These are phyloP conservation scores for Pichia eremophila DNA, from an alignment of 805 yeast species.

Conservation along the genomic window DNA sequence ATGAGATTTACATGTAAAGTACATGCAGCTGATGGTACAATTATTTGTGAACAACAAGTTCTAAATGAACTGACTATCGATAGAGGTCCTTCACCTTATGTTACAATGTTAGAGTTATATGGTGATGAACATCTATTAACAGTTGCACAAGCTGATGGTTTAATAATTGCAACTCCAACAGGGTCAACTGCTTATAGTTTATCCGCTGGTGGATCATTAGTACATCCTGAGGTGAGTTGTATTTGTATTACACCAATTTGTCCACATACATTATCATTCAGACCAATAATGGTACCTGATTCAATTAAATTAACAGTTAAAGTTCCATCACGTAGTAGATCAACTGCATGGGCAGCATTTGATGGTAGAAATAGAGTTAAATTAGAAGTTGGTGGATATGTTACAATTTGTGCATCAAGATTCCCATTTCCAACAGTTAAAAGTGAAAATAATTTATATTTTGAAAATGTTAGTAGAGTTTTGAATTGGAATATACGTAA, in stretches of 20 bases:
- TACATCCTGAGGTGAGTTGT: conserved; percentile 90
- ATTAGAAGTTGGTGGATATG: conserved; percentile 72
- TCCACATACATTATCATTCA: conserved; percentile 87
- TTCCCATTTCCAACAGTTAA: conserved; percentile 92
- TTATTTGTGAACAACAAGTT: conserved; percentile 62
- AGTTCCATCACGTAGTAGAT: conserved; percentile 68
- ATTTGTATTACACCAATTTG: conserved; percentile 92
- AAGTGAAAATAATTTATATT: conserved; percentile 61
- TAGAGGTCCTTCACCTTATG: conserved; percentile 89
- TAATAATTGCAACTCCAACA: conserved; percentile 88
- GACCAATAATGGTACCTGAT: conserved; percentile 89
- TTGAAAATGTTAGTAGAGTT: conserved; percentile 78
- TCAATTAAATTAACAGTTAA: conserved; percentile 78
- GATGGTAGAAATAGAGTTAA: conserved; percentile 90
- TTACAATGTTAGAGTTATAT: conserved; percentile 79
- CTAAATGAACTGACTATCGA: conserved; percentile 86
- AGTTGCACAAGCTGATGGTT: conserved; percentile 89
- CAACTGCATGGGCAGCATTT: conserved; percentile 95
- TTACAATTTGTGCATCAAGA: conserved; percentile 75
- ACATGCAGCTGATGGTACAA: conserved; percentile 41
- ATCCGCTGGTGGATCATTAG: conserved; percentile 91
- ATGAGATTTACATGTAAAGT: conserved; percentile 85
- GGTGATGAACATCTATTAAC: conserved; percentile 83
- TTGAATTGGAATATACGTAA: conserved; percentile 92
- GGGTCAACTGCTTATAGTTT: conserved; percentile 95